A percentile compares a stretch with the other conserved stretches of the same genome.
Evolutionary conservation across 2,329 filamentous ascomycete genomes (phyloP).

Genomic region (Talaromyces sp.): DNA sequence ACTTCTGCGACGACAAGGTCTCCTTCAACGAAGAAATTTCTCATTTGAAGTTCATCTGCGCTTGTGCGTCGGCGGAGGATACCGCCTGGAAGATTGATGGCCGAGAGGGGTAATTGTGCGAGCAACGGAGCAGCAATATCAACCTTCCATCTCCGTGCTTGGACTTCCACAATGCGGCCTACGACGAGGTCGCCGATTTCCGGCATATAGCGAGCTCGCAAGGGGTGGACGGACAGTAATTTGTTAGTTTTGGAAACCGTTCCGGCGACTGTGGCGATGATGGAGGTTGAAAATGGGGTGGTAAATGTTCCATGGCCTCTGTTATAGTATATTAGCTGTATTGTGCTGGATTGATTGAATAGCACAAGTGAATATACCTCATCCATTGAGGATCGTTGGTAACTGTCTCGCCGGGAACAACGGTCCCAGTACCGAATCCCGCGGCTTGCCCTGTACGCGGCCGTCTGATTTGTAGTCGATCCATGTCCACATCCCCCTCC

Average conservation of each 20-base stretch:
- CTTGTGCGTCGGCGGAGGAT: constrained; percentile 88
- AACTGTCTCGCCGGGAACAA: constrained; percentile 85
- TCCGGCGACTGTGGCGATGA: constrained; percentile 86
- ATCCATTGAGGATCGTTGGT: constrained; percentile 97
- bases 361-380: constrained; percentile 43
- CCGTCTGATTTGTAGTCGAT: constrained; percentile 34
- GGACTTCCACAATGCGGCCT: constrained; percentile 91
- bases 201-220: constrained; percentile 88
- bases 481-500: constrained; percentile 40
- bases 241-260: constrained; percentile 94
- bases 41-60: constrained; percentile 94
- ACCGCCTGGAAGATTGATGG: constrained; percentile 92
- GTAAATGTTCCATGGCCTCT: constrained; percentile 93
- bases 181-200: constrained; percentile 96
- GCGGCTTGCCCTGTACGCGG: constrained; percentile 7
- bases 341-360: too few species aligned
- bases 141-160: constrained; percentile 88
- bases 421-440: constrained; percentile 51
- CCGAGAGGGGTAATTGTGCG: constrained; percentile 76
- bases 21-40: constrained; percentile 94
- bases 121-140: constrained; percentile 87
- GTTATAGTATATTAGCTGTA: constrained; percentile 4
- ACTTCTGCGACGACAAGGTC: constrained; percentile 94
- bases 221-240: constrained; percentile 82
- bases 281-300: constrained; percentile 58